Base-by-base conservation (phyloP, 2,329 filamentous ascomycete genomes). In the Alternaria tenuissima region DNA sequence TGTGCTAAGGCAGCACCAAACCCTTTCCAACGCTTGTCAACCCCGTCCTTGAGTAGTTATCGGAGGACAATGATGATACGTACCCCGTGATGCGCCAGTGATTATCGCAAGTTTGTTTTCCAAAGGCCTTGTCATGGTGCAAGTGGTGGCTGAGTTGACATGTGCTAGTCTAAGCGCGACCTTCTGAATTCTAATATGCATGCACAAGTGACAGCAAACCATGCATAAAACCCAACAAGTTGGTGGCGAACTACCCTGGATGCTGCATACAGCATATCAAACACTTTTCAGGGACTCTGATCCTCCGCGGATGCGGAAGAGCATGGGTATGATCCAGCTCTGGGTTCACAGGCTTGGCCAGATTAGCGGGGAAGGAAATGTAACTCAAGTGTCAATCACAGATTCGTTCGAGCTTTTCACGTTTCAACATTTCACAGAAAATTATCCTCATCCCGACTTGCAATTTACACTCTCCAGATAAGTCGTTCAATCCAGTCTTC, bases 51-150 rank as follows among this genome's bases (percentile, higher is more conserved):
- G 16, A 14, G n/a, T 14, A 16, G 24, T 16, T 2, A 12, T 5
- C 12, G 6, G 4, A 24, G 43, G 28, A 11, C 8, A 14, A 14
- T 30, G 7, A 39, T 36, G 7, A 22, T 26, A 56, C 69, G 64
- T 81, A 91, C 91, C 90, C 82, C 91, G 82, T 55, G 91, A 92
- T 59, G 87, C 89, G 55, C 91, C 91, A 3, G 91, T 94, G 56
- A 94, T 83, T 66, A 94, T 88, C 56, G 87, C 91, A 56, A 93
- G 82, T 78, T 93, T 93, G 65, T 89, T 89, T 73, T 91, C 87
- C 5, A 81, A 74, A 16, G 52, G 51, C 44, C 53, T 32, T 2
- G 44, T 58, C 54, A 62, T 61, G 4, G 9, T 4, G 16, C 3
- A 30, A 18, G 24, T 46, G n/a, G 43, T 26, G 26, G 16, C 16